Base-by-base conservation (phyloP, 805 yeast genomes). In the Saccharomyces jurei region DNA sequence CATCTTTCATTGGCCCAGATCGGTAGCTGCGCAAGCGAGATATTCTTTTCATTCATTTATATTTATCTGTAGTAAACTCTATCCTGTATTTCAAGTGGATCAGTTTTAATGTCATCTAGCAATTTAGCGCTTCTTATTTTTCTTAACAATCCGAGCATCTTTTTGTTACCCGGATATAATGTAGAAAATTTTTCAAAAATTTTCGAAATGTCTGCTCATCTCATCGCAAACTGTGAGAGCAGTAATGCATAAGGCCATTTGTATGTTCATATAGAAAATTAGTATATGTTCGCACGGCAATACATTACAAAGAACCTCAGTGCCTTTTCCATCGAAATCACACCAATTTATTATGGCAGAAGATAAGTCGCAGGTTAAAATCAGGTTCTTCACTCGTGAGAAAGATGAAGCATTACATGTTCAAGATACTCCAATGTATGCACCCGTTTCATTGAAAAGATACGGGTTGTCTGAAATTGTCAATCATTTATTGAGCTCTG, bases 401-500 rank as follows among this genome's bases (percentile, higher is more conserved):
- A 84, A 82, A 58, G 92, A 86, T 65, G 83, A 81, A 57, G 66
- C 81, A 17, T 70, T 92, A 50, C 86, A 84, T 48, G 89, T 89
- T 10, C 75, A 81, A 21, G 94, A 89, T 56, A 81, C 86, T 51
- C 96, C 99, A 13, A 77, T 94, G 53, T 87, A 78, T 67, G 97
- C 90, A 27, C 99, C 99, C 25, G 86, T 86, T 25, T 72, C 86
- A 3, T 77, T 94, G 61, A 90, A 88, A 62, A 81, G 98, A 71
- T 91, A 82, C 68, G 99, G 99, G 54, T 78, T 94, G 46, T 89
- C 97, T 4, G 98, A 94, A 72, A 85, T 94, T 68, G 97, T 94
- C 25, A 94, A 94, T 73, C 97, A 94, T 73, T 77, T 94, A 54
- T 75, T 94, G 51, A 62, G 68, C 52, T 48, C 56, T 5, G 84